Conservation (phyloP, 2,329 filamentous ascomycete species). For the Massarina eburnea region DNA sequence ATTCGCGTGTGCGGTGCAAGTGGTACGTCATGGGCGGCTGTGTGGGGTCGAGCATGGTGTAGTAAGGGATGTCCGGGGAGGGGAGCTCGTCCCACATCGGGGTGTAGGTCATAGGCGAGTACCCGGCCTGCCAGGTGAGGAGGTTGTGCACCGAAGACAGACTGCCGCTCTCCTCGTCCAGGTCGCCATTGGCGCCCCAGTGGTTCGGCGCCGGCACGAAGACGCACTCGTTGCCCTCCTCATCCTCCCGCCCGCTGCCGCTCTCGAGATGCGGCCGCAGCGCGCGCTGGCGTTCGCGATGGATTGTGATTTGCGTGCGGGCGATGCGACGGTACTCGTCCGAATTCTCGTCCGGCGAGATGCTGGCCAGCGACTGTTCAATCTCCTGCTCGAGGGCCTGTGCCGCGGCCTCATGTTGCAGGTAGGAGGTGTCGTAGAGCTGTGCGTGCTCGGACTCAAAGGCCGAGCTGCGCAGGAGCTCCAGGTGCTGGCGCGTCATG, state of each 20-base stretch:
- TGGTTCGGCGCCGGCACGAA: conserved; percentile 42
- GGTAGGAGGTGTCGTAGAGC: conserved; percentile 41
- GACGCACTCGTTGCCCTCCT: conserved; percentile 39
- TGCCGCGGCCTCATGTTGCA: conserved; percentile 39
- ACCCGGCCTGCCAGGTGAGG: conserved; percentile 39
- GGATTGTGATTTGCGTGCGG: conserved; percentile 39
- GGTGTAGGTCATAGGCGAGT: conserved; percentile 36
- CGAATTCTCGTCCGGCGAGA: conserved; percentile 40
- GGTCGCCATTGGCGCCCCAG: conserved; percentile 40
- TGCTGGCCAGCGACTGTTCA: conserved; percentile 32
- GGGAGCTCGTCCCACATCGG: conserved; percentile 37
- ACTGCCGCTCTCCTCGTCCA: conserved; percentile 42
- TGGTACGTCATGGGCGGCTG: conserved; percentile 38
- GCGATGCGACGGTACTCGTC: conserved; percentile 39
- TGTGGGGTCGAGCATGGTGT: conserved; percentile 35
- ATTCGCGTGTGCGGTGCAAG: conserved; percentile 42
- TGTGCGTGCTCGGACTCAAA: conserved; percentile 42
- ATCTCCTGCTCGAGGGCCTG: conserved; percentile 37
- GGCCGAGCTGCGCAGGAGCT: conserved; percentile 39
- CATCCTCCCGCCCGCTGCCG: conserved; percentile 38
- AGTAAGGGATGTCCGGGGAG: conserved; percentile 37
- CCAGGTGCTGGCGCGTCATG: conserved; percentile 33
- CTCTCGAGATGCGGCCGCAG: conserved; percentile 40
- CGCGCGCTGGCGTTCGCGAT: conserved; percentile 37
- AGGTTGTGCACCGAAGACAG: conserved; percentile 41